Evolutionary conservation across 2,329 filamentous ascomycete species (phyloP).

Genomic region (Ophiostoma quercus): DNA sequence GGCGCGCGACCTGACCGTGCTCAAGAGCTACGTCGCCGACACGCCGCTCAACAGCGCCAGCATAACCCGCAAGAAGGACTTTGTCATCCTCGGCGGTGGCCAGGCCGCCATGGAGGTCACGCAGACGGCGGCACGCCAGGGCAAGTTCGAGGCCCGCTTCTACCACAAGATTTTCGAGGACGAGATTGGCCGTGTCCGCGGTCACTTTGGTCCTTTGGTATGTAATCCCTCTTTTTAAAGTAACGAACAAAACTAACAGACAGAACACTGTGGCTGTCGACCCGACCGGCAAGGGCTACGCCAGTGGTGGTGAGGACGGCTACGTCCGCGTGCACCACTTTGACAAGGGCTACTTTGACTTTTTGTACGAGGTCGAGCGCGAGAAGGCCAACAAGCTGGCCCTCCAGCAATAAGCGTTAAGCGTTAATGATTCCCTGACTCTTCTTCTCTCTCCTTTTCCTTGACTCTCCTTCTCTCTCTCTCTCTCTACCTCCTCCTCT

Average conservation of each 20-base stretch:
- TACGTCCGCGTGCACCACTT: conserved; percentile 98
- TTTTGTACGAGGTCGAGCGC: conserved; percentile 96
- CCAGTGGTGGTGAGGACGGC: conserved; percentile 93
- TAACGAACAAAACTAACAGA: conserved; percentile 5
- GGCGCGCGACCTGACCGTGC: conserved; percentile 76
- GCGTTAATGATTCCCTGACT: background rate
- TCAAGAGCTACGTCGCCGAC: conserved; percentile 89
- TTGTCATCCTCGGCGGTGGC: conserved; percentile 94
- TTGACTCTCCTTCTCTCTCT: background rate
- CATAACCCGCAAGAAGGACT: conserved; percentile 94
- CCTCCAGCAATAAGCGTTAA: conserved; percentile 25
- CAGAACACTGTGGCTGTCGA: conserved; percentile 90
- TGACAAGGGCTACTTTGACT: conserved; percentile 97
- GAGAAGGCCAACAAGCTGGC: conserved; percentile 54
- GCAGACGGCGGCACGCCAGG: conserved; percentile 85
- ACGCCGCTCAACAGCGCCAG: conserved; percentile 94
- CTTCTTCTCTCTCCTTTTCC: background rate
- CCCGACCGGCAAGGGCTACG: conserved; percentile 86
- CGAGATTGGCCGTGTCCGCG: conserved; percentile 93
- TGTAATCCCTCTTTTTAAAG: conserved; percentile 21
- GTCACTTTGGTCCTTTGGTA: conserved; percentile 86
- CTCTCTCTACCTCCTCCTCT: background rate
- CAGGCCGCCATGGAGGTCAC: conserved; percentile 99
- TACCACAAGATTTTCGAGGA: conserved; percentile 99
- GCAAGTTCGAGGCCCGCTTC: conserved; percentile 98